Evolutionary conservation across 2,329 filamentous ascomycete species (phyloP).

Genomic region (Aaosphaeria arxii): DNA sequence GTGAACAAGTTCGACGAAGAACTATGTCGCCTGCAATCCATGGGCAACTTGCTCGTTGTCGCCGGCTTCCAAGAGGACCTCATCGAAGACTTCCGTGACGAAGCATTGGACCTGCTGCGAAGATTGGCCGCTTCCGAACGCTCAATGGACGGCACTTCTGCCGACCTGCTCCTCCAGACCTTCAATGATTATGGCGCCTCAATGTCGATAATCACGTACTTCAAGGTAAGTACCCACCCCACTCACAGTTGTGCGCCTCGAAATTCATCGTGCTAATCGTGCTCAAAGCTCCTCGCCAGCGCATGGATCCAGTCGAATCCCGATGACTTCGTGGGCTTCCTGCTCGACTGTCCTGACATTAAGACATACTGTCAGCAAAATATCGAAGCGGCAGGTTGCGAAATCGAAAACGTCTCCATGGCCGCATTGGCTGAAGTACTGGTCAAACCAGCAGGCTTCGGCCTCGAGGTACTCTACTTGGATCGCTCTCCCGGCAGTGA

Average conservation of each 20-base stretch:
- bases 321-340: slow-evolving; percentile 68
- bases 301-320: slow-evolving; percentile 78
- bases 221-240: slow-evolving; percentile 50
- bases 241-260: neutral
- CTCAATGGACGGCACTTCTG: slow-evolving; percentile 49
- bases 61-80: slow-evolving; percentile 67
- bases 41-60: slow-evolving; percentile 68
- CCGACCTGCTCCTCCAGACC: slow-evolving; percentile 55
- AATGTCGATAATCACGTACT: slow-evolving; percentile 80
- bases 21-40: slow-evolving; percentile 65
- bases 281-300: slow-evolving; percentile 68
- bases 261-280: neutral
- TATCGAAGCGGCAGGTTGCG: slow-evolving; percentile 72
- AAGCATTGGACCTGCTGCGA: slow-evolving; percentile 66
- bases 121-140: slow-evolving; percentile 60
- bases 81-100: slow-evolving; percentile 81
- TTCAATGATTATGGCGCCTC: slow-evolving; percentile 73
- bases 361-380: slow-evolving; percentile 66
- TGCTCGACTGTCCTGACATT: slow-evolving; percentile 53
- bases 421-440: slow-evolving; percentile 74
- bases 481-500: slow-evolving; percentile 77
- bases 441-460: slow-evolving; percentile 73
- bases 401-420: slow-evolving; percentile 90
- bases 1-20: slow-evolving; percentile 66
- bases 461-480: slow-evolving; percentile 85